Conservation (phyloP, 2,329 filamentous ascomycete species). For the Pseudocercospora crystallina region DNA sequence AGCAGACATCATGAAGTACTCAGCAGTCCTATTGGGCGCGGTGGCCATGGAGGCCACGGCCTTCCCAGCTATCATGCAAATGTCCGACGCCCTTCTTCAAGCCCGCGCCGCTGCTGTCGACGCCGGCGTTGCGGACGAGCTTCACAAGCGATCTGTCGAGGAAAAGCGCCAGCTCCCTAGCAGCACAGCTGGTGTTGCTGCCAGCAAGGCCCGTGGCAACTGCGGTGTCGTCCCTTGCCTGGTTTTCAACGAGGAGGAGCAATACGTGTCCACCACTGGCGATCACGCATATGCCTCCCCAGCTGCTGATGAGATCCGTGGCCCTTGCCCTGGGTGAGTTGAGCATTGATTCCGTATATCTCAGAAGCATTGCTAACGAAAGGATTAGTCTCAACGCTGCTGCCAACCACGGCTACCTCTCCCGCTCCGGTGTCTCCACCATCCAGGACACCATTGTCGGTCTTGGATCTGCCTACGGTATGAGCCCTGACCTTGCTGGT, state of each 20-base stretch:
- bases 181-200: constrained; percentile 1
- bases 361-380: no score
- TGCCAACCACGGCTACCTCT: constrained; percentile 24
- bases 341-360: no score
- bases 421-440: constrained; percentile 22
- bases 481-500: constrained; percentile 13
- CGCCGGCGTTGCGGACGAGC: background rate
- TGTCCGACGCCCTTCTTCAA: background rate
- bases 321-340: constrained; percentile 22
- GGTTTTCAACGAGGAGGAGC: constrained; percentile 7
- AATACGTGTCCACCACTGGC: constrained; percentile 13
- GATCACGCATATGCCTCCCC: constrained; percentile 10
- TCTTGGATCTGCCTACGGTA: constrained; percentile 17
- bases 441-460: constrained; percentile 28
- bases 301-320: constrained; percentile 22
- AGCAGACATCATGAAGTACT: constrained; percentile 13
- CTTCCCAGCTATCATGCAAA: constrained; percentile 11
- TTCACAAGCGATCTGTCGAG: constrained; percentile 5
- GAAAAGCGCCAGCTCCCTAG: constrained; percentile 6
- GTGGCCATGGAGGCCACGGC: constrained; percentile 10
- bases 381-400: background rate
- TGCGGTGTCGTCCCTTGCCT: constrained; percentile 11
- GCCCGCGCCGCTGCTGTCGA: background rate
- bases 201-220: constrained; percentile 10
- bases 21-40: constrained; percentile 5